Percentiles rank a stretch among this genome's conserved stretches.
Conservation (phyloP, 2,329 filamentous ascomycete species). For the Fusarium lyarnte region DNA sequence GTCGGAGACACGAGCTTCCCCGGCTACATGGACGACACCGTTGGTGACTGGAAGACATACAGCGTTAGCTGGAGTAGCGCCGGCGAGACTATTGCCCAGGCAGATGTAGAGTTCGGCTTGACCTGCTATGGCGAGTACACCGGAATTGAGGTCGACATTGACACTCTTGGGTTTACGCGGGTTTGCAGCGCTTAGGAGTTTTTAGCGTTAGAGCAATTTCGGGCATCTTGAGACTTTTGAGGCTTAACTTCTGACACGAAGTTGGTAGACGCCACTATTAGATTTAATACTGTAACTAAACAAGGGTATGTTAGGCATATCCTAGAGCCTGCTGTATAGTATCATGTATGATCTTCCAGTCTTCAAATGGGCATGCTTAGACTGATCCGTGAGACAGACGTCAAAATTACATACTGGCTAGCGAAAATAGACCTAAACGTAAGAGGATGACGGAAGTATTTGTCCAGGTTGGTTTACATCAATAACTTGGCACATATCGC, state of each 20-base stretch:
- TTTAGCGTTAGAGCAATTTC: fast-evolving
- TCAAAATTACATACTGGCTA: too few species aligned
- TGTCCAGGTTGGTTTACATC: too few species aligned
- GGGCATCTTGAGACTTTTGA: fast-evolving
- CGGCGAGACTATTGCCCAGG: background rate
- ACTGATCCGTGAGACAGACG: too few species aligned
- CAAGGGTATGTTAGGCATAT: too few species aligned
- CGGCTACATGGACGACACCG: fast-evolving
- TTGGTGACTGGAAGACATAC: background rate
- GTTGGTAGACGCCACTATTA: too few species aligned
- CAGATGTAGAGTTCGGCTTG: background rate
- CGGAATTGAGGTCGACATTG: background rate
- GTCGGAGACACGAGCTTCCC: background rate
- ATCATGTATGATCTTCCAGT: too few species aligned
- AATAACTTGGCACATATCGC: fast-evolving
- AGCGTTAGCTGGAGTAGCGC: background rate
- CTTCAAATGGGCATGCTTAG: too few species aligned
- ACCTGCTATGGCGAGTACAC: background rate
- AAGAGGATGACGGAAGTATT: too few species aligned
- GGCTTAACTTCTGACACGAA: background rate
- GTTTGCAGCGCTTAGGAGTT: background rate
- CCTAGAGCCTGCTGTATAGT: too few species aligned
- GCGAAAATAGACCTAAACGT: too few species aligned
- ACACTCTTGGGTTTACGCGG: background rate
- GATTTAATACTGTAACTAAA: too few species aligned